phyloP scores from a whole-genome alignment of 768 basidiomycete genomes.

The Lactifluus volemus region DNA sequence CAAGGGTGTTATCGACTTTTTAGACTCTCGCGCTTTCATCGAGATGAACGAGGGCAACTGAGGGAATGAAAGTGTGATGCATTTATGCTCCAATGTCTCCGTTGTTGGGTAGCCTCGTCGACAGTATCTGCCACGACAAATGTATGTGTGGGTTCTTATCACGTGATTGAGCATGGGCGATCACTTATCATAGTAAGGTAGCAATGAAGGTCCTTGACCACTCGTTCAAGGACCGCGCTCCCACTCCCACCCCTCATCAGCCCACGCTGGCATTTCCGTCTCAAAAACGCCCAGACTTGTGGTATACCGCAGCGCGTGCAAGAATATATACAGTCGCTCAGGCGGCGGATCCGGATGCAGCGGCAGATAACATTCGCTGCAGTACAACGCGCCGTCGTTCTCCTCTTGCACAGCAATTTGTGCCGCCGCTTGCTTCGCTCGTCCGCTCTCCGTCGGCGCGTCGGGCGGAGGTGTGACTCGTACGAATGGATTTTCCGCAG shows the following conservation, averaged over 20 bases:
- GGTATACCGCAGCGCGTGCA: constrained; percentile 85
- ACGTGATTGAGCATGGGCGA: too few relatives aligned
- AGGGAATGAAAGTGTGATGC: too few relatives aligned
- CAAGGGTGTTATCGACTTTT: too few relatives aligned
- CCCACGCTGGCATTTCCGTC: constrained; percentile 88
- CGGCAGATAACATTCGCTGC: constrained; percentile 87
- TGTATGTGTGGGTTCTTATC: too few relatives aligned
- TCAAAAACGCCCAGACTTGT: constrained; percentile 76
- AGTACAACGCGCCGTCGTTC: constrained; percentile 44
- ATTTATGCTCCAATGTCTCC: too few relatives aligned
- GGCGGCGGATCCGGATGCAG: constrained; percentile 90
- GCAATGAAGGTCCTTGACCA: too few relatives aligned
- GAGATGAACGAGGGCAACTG: too few relatives aligned
- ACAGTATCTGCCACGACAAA: too few relatives aligned
- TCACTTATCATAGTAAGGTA: too few relatives aligned
- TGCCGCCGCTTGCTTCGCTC: constrained; percentile 15
- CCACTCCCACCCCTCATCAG: constrained; percentile 64
- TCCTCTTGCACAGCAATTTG: constrained; percentile 27
- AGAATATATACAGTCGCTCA: constrained; percentile 87
- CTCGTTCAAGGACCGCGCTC: not conserved
- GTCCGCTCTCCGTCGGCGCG: constrained; percentile 26
- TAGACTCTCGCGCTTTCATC: too few relatives aligned
- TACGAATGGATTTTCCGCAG: constrained; percentile 6
- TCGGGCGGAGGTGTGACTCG: constrained; percentile 21
- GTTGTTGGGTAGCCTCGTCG: too few relatives aligned